These are phyloP conservation scores for Fusarium metavorans DNA, from an alignment of 2,329 filamentous ascomycete species.

Conservation along the genomic window DNA sequence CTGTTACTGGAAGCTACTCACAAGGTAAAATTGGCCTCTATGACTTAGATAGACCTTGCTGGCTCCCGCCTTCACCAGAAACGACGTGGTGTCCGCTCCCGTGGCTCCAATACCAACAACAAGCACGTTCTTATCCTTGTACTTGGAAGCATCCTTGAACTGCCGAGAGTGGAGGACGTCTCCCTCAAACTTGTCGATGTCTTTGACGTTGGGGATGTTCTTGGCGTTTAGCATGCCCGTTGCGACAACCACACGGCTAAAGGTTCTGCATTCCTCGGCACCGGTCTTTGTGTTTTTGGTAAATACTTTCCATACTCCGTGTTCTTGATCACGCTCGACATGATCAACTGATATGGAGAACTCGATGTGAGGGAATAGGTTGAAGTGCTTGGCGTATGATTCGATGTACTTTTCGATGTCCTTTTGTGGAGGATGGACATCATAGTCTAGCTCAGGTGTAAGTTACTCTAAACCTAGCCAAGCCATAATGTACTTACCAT, in stretches of 20 bases:
- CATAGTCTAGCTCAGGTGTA: constrained; percentile 20
- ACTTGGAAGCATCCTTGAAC: constrained; percentile 49
- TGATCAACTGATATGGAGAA: constrained; percentile 44
- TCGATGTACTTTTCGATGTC: constrained; percentile 50
- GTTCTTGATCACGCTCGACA: constrained; percentile 43
- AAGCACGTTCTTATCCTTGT: constrained; percentile 57
- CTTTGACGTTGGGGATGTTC: constrained; percentile 51
- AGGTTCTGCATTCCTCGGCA: constrained; percentile 31
- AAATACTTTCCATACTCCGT: constrained; percentile 45
- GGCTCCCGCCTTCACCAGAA: constrained; percentile 46
- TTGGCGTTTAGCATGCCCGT: constrained; percentile 50
- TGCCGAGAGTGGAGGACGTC: constrained; percentile 54
- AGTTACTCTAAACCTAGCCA: not conserved
- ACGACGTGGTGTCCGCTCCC: constrained; percentile 46
- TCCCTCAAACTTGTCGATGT: constrained; percentile 54
- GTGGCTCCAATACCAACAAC: constrained; percentile 60
- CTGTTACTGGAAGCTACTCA: constrained; percentile 15
- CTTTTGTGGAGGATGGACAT: constrained; percentile 42
- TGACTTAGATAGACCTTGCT: constrained; percentile 59
- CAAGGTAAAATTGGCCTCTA: constrained; percentile 46
- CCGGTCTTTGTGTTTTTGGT: constrained; percentile 40
- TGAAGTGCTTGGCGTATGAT: constrained; percentile 49
- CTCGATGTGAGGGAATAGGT: constrained; percentile 42
- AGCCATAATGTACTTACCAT: constrained; percentile 25
- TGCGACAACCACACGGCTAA: constrained; percentile 54